Evolutionary conservation across 306 rosid species (phyloP).

Genomic region (Benincasa hispida): DNA sequence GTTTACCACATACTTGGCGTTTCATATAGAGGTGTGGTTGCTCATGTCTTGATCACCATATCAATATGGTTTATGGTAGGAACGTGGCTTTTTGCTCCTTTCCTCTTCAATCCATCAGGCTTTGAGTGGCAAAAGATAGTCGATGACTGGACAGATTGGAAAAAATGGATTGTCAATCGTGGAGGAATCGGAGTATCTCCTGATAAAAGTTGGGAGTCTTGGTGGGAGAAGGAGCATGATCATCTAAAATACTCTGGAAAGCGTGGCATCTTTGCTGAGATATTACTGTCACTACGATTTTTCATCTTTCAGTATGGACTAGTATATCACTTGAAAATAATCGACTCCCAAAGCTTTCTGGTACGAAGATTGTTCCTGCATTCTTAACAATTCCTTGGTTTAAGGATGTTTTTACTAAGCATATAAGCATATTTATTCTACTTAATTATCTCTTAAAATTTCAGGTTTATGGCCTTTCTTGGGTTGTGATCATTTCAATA

Average conservation of each 20-base stretch:
- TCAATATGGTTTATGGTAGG: constrained; percentile 94
- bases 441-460: constrained; percentile 3
- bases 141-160: constrained; percentile 97
- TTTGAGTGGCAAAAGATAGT: constrained; percentile 99
- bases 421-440: not conserved
- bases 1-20: constrained; percentile 79
- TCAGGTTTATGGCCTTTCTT: constrained; percentile 80
- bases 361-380: constrained; percentile 19
- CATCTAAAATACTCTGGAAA: constrained; percentile 65
- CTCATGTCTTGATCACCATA: constrained; percentile 57
- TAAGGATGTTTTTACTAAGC: not conserved
- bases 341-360: constrained; percentile 45
- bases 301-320: constrained; percentile 86
- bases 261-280: constrained; percentile 57
- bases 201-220: constrained; percentile 91
- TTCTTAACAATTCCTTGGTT: not conserved
- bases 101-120: constrained; percentile 93
- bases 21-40: constrained; percentile 46
- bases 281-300: constrained; percentile 76
- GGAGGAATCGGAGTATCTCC: constrained; percentile 87
- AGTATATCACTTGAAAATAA: constrained; percentile 70
- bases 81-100: constrained; percentile 98
- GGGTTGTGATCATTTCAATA: constrained; percentile 62
- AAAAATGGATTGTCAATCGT: constrained; percentile 75
- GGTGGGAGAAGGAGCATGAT: constrained; percentile 90